These are phyloP conservation scores for Cupressus sempervirens DNA, from an alignment of 75 land plant species.

Conservation along the genomic window DNA sequence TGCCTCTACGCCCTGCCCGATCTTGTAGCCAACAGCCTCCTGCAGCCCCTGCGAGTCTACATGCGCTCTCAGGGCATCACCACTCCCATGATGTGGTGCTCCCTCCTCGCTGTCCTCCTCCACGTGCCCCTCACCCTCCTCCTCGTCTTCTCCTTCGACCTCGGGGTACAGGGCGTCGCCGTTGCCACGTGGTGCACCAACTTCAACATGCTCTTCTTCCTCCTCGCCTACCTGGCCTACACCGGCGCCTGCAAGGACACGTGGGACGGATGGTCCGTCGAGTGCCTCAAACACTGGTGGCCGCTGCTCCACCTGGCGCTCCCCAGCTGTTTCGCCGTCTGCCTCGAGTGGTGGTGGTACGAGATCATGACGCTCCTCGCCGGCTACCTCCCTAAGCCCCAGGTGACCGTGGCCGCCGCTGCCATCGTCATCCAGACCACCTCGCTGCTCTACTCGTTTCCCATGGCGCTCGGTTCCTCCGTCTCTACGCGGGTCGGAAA, in stretches of 20 bases:
- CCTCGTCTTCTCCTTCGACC: constrained; percentile 28
- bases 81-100: constrained; percentile 67
- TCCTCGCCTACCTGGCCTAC: constrained; percentile 29
- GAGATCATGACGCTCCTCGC: constrained; percentile 74
- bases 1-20: constrained; percentile 61
- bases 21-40: constrained; percentile 56
- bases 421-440: constrained; percentile 86
- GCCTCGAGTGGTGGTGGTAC: constrained; percentile 95
- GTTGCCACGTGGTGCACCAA: constrained; percentile 45
- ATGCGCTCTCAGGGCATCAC: constrained; percentile 48
- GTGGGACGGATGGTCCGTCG: constrained; percentile 30
- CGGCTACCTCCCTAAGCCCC: constrained; percentile 53
- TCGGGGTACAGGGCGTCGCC: constrained; percentile 65
- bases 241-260: constrained; percentile 17
- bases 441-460: constrained; percentile 73
- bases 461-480: constrained; percentile 50
- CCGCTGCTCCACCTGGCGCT: constrained; percentile 48
- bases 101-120: constrained; percentile 34
- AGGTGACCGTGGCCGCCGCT: constrained; percentile 50
- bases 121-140: constrained; percentile 52
- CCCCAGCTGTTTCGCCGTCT: constrained; percentile 68
- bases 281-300: constrained; percentile 38
- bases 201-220: constrained; percentile 51
- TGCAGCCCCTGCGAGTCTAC: constrained; percentile 67
- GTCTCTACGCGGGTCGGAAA: constrained; percentile 74